Evolutionary conservation across 2,329 filamentous ascomycete genomes (phyloP).

Genomic region (Pseudogymnoascus sp.): DNA sequence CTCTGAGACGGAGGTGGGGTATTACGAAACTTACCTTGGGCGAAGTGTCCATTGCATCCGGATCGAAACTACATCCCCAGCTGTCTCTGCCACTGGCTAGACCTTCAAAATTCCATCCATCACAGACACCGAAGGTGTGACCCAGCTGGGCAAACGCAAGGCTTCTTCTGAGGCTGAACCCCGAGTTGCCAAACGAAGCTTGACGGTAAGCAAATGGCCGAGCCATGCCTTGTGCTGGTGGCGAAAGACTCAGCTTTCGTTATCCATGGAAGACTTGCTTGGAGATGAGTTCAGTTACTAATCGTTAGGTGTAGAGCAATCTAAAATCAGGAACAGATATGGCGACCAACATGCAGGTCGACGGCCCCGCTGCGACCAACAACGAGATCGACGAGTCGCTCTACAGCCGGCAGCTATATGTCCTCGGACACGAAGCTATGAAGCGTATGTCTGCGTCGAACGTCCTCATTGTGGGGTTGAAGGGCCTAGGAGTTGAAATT

Average conservation of each 20-base stretch:
- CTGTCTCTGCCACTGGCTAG: constrained; percentile 3
- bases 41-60: background rate
- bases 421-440: constrained; percentile 76
- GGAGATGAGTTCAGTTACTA: background rate
- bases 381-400: constrained; percentile 65
- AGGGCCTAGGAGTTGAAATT: constrained; percentile 93
- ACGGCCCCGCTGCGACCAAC: constrained; percentile 46
- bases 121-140: constrained; percentile 5
- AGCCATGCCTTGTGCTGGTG: background rate
- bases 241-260: background rate
- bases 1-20: background rate
- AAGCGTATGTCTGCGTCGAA: constrained; percentile 98
- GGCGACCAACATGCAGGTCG: constrained; percentile 58
- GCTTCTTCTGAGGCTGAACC: constrained; percentile 6
- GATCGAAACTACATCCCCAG: background rate
- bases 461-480: constrained; percentile 82
- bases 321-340: constrained; percentile 36
- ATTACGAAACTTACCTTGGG: constrained; percentile 1
- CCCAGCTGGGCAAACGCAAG: constrained; percentile 8
- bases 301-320: background rate
- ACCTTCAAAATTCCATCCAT: constrained; percentile 8
- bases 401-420: constrained; percentile 68
- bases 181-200: constrained; percentile 6
- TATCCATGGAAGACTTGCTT: background rate
- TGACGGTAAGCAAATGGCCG: background rate